phyloP scores from a whole-genome alignment of 495 filamentous ascomycete species.

The Annulohypoxylon nitens region DNA sequence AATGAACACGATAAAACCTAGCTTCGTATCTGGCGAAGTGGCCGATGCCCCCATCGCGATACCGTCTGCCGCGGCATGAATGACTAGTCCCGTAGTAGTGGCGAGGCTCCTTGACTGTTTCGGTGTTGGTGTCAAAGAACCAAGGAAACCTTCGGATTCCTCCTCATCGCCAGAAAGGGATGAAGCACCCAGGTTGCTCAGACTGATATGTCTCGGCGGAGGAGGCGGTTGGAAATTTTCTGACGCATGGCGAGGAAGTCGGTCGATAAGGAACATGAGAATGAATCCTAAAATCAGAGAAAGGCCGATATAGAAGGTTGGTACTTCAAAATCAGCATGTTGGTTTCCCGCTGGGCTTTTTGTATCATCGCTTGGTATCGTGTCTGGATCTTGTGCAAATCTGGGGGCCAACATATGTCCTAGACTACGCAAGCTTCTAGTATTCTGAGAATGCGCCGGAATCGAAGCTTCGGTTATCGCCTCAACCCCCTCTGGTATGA shows the following conservation, averaged over 20 bases:
- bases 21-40: constrained; percentile 74
- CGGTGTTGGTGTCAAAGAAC: constrained; percentile 61
- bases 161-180: constrained; percentile 58
- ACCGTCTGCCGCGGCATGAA: constrained; percentile 95
- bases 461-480: constrained; percentile 79
- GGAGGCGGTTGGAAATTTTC: constrained; percentile 66
- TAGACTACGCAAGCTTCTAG: constrained; percentile 43
- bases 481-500: constrained; percentile 96
- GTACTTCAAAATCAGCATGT: constrained; percentile 54
- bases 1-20: constrained; percentile 91
- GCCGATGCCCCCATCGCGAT: constrained; percentile 93
- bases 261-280: constrained; percentile 97
- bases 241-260: constrained; percentile 78
- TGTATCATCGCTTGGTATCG: constrained; percentile 22
- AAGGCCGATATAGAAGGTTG: constrained; percentile 78
- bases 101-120: constrained; percentile 69
- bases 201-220: constrained; percentile 76
- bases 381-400: constrained; percentile 46
- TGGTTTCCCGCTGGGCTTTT: constrained; percentile 26
- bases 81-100: constrained; percentile 93
- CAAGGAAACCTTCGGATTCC: constrained; percentile 66
- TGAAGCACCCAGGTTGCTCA: constrained; percentile 77
- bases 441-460: constrained; percentile 57
- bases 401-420: constrained; percentile 36
- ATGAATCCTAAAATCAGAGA: constrained; percentile 91